Base-by-base conservation (phyloP, 306 rosid species). In the Pterocarpus santalinus region DNA sequence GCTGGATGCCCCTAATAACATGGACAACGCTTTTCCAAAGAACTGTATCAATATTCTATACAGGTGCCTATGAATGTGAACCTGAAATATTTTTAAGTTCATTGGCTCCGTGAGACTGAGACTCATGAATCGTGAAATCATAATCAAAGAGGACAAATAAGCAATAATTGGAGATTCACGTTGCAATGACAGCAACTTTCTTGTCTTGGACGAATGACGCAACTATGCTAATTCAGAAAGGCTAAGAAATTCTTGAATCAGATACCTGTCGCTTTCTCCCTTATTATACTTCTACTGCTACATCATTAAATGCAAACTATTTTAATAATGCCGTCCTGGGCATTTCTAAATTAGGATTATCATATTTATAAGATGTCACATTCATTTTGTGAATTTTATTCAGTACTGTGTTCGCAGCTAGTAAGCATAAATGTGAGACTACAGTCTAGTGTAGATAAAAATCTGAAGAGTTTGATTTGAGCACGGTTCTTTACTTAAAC, bases 141-240 rank as follows among this genome's bases (percentile, higher is more conserved):
- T 9, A 70, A 47, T 56, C 28, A 2, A 43, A 34, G 33, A 51
- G 16, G 43, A 38, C 57, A 34, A 73, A 22, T 22, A 22, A 1
- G 28, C 28, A 78, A 78, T 85, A 10, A 78, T 81, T 78, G 55
- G 66, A 35, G 30, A 53, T 34, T 63, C 62, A 73, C 62, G 75
- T 79, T 38, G 78, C 69, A 70, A 51, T 77, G 85, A 82, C 72
- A 76, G 58, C 68, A 69, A 44, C 80, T 1, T 51, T 56, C 47
- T 86, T 78, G 83, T 84, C 85, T 34, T 68, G 17, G 78, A 72
- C 4, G 44, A 49, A 36, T 46, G 13, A 66, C 41, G 64, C 6
- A 60, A 49, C 32, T 32, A 64, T 49, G 14, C 28, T 22, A 46
- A 14, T 66, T 46, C 56, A 17, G 56, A 13, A 55, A 55, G 55